These are phyloP conservation scores for Arthrobotrys pseudoclavata DNA, from an alignment of 2,329 filamentous ascomycete species.

Conservation along the genomic window DNA sequence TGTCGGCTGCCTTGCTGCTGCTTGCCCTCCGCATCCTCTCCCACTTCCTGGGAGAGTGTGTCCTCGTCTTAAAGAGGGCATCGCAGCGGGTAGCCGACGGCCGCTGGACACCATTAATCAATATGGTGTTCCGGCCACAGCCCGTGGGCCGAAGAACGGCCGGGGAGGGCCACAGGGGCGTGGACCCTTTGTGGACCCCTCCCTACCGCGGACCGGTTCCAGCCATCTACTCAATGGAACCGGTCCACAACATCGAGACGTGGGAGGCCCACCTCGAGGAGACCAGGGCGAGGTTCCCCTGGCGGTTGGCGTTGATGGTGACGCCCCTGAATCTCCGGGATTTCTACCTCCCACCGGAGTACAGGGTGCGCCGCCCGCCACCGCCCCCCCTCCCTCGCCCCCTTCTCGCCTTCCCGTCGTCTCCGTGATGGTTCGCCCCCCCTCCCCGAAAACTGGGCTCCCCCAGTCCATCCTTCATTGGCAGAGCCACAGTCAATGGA, in stretches of 20 bases:
- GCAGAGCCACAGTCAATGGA: not conserved
- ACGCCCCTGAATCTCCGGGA: not conserved
- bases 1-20: constrained; percentile 14
- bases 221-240: not conserved
- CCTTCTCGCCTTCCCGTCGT: not conserved
- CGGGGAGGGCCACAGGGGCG: too few species aligned
- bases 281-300: not conserved
- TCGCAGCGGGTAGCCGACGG: constrained; percentile 19
- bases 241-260: not conserved
- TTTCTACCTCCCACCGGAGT: not conserved
- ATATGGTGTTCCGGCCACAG: not conserved
- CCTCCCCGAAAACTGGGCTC: constrained; percentile 3
- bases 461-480: not conserved
- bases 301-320: not conserved
- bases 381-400: not conserved
- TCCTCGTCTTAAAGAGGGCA: not conserved
- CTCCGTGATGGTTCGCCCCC: not conserved
- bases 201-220: not conserved
- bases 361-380: not conserved
- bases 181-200: not conserved
- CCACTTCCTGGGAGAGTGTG: not conserved
- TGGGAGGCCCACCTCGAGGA: constrained; percentile 1
- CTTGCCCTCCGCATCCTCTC: constrained; percentile 12
- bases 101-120: constrained; percentile 4
- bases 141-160: not conserved